These are phyloP conservation scores for Diaporthe batatas DNA, from an alignment of 2,329 filamentous ascomycete genomes.

Conservation along the genomic window DNA sequence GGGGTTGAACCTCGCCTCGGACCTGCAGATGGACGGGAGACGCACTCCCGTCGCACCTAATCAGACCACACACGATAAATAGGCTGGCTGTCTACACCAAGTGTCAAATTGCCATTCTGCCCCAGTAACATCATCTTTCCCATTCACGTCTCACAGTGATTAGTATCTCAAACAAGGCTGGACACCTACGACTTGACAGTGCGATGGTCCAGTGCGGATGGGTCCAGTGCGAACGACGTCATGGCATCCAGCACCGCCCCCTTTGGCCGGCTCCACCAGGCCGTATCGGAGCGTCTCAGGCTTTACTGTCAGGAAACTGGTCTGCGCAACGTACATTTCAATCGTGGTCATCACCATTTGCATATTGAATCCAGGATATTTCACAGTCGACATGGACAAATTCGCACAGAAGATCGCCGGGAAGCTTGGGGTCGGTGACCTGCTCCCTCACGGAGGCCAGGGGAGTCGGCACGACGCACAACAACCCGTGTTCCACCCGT, in stretches of 20 bases:
- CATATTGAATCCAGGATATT: neutral
- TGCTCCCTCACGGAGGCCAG: slow-evolving; percentile 14
- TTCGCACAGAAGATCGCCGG: slow-evolving; percentile 31
- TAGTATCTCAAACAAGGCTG: neutral
- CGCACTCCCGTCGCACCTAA: slow-evolving; percentile 2
- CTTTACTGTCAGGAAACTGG: slow-evolving; percentile 26
- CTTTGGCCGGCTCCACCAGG: slow-evolving; percentile 19
- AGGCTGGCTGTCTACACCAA: neutral
- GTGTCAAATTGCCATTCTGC: neutral
- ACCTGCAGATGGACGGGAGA: slow-evolving; percentile 29
- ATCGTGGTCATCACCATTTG: slow-evolving; percentile 16
- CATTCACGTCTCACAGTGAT: neutral
- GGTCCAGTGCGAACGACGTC: slow-evolving; percentile 27
- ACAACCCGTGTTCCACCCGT: slow-evolving; percentile 18
- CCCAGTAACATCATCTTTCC: neutral
- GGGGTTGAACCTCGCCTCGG: slow-evolving; percentile 4
- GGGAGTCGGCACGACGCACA: slow-evolving; percentile 11
- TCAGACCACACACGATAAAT: slow-evolving; percentile 6
- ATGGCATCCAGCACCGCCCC: slow-evolving; percentile 26
- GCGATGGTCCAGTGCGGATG: slow-evolving; percentile 20
- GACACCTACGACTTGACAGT: slow-evolving; percentile 9
- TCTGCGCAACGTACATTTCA: slow-evolving; percentile 29
- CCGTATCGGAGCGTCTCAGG: slow-evolving; percentile 23
- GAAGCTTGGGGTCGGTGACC: slow-evolving; percentile 22
- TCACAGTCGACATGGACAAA: slow-evolving; percentile 16